phyloP scores from a whole-genome alignment of 768 basidiomycete species.

The Lentinus tigrinus region DNA sequence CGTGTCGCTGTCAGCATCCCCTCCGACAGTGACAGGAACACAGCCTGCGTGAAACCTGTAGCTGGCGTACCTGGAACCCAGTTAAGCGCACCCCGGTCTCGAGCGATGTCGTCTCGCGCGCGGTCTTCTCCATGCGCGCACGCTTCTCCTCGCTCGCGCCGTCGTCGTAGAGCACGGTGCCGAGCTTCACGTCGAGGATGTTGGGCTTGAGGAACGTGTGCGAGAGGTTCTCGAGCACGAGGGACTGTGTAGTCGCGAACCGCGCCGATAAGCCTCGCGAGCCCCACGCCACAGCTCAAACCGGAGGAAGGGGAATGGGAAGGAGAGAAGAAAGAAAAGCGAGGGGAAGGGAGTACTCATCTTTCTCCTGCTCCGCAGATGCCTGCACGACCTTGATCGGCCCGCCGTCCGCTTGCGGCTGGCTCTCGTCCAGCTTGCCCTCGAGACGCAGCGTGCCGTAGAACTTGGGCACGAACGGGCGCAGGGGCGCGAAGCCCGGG shows the following conservation, averaged over 20 bases:
- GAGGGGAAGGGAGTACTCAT: conserved; percentile 33
- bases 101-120: conserved; percentile 66
- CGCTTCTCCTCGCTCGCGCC: conserved; percentile 68
- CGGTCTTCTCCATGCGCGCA: conserved; percentile 71
- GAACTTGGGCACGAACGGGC: conserved; percentile 70
- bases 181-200: conserved; percentile 91
- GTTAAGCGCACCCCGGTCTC: conserved; percentile 82
- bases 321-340: not conserved
- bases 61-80: conserved; percentile 83
- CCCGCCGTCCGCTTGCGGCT: conserved; percentile 19
- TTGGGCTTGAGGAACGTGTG: conserved; percentile 76
- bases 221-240: conserved; percentile 85
- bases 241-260: conserved; percentile 44
- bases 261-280: not conserved
- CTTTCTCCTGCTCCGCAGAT: conserved; percentile 38
- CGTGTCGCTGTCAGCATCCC: too few species aligned
- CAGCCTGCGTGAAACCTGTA: too few species aligned
- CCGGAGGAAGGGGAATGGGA: not conserved
- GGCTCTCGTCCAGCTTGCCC: conserved; percentile 50
- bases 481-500: conserved; percentile 42
- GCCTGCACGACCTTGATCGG: conserved; percentile 17
- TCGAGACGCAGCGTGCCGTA: conserved; percentile 75
- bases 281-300: not conserved
- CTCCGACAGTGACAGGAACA: too few species aligned
- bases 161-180: conserved; percentile 83